Conservation (phyloP, 805 yeast species). For the Cyberlindnera samutprakarnensis region DNA sequence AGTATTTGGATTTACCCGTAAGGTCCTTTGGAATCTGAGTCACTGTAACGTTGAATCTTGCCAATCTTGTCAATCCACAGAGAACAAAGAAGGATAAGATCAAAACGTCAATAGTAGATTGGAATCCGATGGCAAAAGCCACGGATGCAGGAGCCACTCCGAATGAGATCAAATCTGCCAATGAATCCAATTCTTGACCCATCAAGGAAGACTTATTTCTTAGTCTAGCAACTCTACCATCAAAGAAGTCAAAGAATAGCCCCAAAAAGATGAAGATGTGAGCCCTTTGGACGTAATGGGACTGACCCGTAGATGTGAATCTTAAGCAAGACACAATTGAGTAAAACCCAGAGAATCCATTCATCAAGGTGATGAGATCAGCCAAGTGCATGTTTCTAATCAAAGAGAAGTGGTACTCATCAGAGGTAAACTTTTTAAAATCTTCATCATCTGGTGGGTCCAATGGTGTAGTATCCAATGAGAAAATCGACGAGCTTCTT, state of each 20-base stretch:
- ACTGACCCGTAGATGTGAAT: constrained; percentile 61
- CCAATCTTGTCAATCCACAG: constrained; percentile 90
- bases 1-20: constrained; percentile 80
- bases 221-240: constrained; percentile 94
- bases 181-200: constrained; percentile 96
- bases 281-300: constrained; percentile 77
- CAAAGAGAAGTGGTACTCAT: constrained; percentile 79
- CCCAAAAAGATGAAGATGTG: constrained; percentile 87
- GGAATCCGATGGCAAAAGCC: constrained; percentile 88
- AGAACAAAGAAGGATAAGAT: constrained; percentile 77
- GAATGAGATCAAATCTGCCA: constrained; percentile 91
- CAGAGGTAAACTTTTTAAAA: constrained; percentile 72
- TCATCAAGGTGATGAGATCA: constrained; percentile 88
- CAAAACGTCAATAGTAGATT: constrained; percentile 73
- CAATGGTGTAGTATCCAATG: constrained; percentile 37
- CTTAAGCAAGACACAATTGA: constrained; percentile 81
- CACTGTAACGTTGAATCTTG: constrained; percentile 92
- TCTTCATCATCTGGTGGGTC: constrained; percentile 76
- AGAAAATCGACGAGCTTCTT: constrained; percentile 49
- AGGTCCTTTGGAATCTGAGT: constrained; percentile 87
- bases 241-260: constrained; percentile 90
- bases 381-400: constrained; percentile 88
- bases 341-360: constrained; percentile 91
- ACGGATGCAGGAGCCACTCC: constrained; percentile 94
- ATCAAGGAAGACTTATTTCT: constrained; percentile 85